A percentile compares a stretch with the other conserved stretches of the same genome.
These are phyloP conservation scores for Kingdonia uniflora DNA, from an alignment of 164 flowering plant genomes.

Conservation along the genomic window DNA sequence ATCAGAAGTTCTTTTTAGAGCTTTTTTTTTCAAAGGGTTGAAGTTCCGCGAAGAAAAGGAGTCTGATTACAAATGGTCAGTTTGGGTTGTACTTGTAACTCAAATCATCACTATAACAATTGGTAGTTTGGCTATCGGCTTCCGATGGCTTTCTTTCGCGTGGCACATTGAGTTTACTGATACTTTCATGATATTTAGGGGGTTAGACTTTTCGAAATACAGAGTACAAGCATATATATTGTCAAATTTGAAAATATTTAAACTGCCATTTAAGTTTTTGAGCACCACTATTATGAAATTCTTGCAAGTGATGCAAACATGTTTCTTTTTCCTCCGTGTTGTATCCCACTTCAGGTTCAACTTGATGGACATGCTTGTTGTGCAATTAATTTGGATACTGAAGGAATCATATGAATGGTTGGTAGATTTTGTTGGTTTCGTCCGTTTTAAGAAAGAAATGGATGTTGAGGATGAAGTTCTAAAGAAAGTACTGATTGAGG, in stretches of 20 bases:
- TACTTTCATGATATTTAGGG: too few species aligned
- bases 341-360: too few species aligned
- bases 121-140: neutral
- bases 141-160: neutral
- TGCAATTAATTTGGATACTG: neutral
- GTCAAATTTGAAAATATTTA: neutral
- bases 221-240: neutral
- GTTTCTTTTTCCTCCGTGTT: neutral
- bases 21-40: neutral
- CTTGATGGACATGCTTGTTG: too few species aligned
- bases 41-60: neutral
- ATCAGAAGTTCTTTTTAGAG: neutral
- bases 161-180: too few species aligned
- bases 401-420: too few species aligned
- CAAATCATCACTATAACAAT: neutral
- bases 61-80: neutral
- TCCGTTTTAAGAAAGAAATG: neutral
- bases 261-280: neutral
- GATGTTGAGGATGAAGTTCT: too few species aligned
- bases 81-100: neutral
- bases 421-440: neutral
- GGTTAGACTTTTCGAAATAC: neutral
- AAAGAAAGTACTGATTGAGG: too few species aligned
- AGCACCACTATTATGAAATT: neutral
- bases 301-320: neutral